phyloP scores from a whole-genome alignment of 768 basidiomycete genomes.

The Rhodocollybia butyracea region DNA sequence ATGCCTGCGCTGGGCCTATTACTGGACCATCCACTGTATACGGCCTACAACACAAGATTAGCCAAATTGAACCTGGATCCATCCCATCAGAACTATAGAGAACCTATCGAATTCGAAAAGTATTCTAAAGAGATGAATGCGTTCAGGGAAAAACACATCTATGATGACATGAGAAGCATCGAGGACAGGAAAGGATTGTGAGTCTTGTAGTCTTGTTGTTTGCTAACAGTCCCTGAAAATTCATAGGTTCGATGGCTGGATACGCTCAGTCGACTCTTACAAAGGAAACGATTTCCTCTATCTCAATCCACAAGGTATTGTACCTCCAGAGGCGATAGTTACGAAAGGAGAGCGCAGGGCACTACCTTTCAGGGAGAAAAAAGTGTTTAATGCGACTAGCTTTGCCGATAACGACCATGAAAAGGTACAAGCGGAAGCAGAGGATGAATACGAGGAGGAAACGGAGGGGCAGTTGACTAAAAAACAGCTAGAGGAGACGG shows the following conservation, averaged over 20 bases:
- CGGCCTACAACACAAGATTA: constrained; percentile 69
- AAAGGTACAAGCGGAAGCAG: constrained; percentile 27
- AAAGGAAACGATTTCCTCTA: constrained; percentile 75
- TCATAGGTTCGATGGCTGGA: constrained; percentile 82
- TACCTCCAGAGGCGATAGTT: constrained; percentile 70
- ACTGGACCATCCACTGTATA: constrained; percentile 83
- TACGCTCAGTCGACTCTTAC: constrained; percentile 72
- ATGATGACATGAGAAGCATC: constrained; percentile 79
- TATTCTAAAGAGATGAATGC: constrained; percentile 65
- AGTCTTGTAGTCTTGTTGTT: constrained; percentile 27
- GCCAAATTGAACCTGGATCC: constrained; percentile 47
- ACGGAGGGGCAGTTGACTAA: constrained; percentile 30
- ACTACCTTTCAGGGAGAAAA: constrained; percentile 67
- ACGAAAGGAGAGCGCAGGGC: constrained; percentile 53
- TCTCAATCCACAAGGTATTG: constrained; percentile 71
- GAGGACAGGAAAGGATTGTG: constrained; percentile 79
- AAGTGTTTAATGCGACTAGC: constrained; percentile 62
- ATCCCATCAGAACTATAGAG: constrained; percentile 60
- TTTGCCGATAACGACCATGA: constrained; percentile 34
- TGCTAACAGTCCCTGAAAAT: neutral
- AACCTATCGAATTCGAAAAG: constrained; percentile 67
- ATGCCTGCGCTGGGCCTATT: constrained; percentile 94
- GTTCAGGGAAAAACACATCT: constrained; percentile 87
- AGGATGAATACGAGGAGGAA: constrained; percentile 26
- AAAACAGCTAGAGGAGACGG: constrained; percentile 46